phyloP scores from a whole-genome alignment of 2,329 filamentous ascomycete species.

The Aspergillaceae sp. region DNA sequence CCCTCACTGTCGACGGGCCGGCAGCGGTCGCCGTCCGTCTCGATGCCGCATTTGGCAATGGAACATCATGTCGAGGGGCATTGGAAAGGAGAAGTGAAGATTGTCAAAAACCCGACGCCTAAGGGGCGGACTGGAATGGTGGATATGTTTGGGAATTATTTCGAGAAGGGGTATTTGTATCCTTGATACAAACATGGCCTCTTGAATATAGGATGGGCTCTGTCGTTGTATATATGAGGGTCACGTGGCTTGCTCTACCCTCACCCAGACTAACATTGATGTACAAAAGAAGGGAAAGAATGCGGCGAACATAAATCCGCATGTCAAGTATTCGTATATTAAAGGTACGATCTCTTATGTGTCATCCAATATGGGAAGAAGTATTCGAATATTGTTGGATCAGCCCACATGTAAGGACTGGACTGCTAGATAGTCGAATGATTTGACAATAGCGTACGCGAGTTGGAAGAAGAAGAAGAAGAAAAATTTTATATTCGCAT shows the following conservation, averaged over 20 bases:
- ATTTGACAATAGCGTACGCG: no score
- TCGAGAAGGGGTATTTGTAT: conserved; percentile 45
- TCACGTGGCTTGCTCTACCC: no score
- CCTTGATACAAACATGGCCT: conserved; percentile 14
- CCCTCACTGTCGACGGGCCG: conserved; percentile 3
- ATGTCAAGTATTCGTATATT: no score
- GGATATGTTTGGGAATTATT: conserved; percentile 47
- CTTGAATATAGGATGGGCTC: no score
- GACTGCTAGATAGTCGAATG: no score
- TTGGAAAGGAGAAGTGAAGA: conserved; percentile 52
- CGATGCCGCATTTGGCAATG: conserved; percentile 18
- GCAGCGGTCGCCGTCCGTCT: conserved; percentile 9
- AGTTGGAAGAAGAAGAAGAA: no score
- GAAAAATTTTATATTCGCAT: no score
- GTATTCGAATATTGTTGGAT: no score
- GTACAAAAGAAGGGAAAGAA: background rate
- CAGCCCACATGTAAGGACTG: no score
- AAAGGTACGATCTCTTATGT: no score
- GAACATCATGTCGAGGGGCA: conserved; percentile 45
- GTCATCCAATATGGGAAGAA: no score
- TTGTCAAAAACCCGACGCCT: conserved; percentile 41
- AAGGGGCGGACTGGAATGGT: conserved; percentile 38
- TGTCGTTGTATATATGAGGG: background rate
- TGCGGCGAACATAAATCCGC: background rate
- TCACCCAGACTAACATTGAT: no score